Conservation (phyloP, 441 rosid genomes). For the Geranium incanum region DNA sequence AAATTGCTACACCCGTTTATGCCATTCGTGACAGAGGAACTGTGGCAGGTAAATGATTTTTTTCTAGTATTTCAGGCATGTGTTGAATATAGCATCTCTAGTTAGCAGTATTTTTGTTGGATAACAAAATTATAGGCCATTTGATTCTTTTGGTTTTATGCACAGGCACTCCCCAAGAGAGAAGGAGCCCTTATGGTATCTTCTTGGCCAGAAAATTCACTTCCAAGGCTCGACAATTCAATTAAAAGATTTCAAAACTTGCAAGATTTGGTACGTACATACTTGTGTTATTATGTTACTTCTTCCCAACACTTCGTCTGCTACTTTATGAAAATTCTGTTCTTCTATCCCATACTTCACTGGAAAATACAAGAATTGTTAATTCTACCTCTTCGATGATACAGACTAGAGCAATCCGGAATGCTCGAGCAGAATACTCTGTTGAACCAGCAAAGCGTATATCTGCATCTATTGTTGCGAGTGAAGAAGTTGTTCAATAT, state of each 20-base stretch:
- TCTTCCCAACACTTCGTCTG: constrained; percentile 7
- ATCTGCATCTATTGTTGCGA: constrained; percentile 86
- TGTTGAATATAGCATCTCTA: background rate
- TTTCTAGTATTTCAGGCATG: background rate
- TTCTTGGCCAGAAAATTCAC: constrained; percentile 74
- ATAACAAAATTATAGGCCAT: too few species aligned
- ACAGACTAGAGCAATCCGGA: constrained; percentile 82
- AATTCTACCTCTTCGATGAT: constrained; percentile 15
- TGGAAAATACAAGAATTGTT: constrained; percentile 5
- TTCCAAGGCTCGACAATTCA: constrained; percentile 49
- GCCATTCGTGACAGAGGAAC: constrained; percentile 91
- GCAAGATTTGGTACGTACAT: constrained; percentile 66
- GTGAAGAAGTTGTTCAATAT: constrained; percentile 67
- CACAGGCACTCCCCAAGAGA: constrained; percentile 67
- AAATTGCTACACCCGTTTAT: constrained; percentile 91
- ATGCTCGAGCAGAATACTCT: constrained; percentile 90
- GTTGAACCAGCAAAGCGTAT: constrained; percentile 92
- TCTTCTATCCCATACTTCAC: background rate
- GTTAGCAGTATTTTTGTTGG: background rate
- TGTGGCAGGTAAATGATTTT: constrained; percentile 67
- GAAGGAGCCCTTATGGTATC: constrained; percentile 84
- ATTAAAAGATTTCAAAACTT: constrained; percentile 78
- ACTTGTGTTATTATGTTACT: constrained; percentile 3
- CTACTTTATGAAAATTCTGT: background rate
- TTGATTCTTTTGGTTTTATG: constrained; percentile 16